Evolutionary conservation across 495 filamentous ascomycete genomes (phyloP).

Genomic region (Parathielavia appendiculata): DNA sequence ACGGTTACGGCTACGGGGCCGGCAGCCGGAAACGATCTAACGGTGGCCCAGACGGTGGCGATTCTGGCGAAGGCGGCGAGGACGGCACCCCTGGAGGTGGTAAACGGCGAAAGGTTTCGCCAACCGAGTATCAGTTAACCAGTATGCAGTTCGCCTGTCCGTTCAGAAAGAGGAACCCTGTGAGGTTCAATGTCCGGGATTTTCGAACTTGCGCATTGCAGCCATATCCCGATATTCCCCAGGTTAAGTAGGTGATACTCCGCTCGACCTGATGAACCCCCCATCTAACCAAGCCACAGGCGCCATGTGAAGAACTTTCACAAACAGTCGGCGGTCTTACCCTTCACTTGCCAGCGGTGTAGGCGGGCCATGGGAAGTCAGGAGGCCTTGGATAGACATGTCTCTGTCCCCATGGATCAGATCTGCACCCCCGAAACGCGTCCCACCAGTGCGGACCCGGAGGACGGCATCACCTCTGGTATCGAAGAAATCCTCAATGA

Average conservation of each 20-base stretch:
- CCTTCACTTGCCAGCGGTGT: constrained; percentile 26
- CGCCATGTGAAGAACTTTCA: constrained; percentile 32
- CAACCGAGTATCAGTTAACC: not conserved
- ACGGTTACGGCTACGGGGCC: not conserved
- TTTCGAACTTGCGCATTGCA: constrained; percentile 28
- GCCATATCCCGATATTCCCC: constrained; percentile 25
- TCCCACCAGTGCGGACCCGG: constrained; percentile 22
- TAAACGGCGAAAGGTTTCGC: constrained; percentile 16
- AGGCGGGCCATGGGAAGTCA: constrained; percentile 17
- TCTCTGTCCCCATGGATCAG: constrained; percentile 7
- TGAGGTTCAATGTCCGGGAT: constrained; percentile 35
- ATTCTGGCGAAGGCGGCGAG: constrained; percentile 3
- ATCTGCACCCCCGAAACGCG: constrained; percentile 22
- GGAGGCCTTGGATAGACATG: constrained; percentile 20
- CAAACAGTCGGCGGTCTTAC: constrained; percentile 11
- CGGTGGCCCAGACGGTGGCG: constrained; percentile 4
- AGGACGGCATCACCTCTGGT: constrained; percentile 27
- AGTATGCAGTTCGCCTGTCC: constrained; percentile 28
- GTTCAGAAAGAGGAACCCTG: constrained; percentile 38
- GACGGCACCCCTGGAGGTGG: constrained; percentile 10
- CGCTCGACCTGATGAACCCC: not conserved
- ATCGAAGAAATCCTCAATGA: constrained; percentile 27
- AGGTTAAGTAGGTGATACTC: constrained; percentile 29
- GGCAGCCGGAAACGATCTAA: constrained; percentile 10
- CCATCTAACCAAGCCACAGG: constrained; percentile 10